Conservation (phyloP, 257 asterid genomes). For the Fraxinus cuspidata region DNA sequence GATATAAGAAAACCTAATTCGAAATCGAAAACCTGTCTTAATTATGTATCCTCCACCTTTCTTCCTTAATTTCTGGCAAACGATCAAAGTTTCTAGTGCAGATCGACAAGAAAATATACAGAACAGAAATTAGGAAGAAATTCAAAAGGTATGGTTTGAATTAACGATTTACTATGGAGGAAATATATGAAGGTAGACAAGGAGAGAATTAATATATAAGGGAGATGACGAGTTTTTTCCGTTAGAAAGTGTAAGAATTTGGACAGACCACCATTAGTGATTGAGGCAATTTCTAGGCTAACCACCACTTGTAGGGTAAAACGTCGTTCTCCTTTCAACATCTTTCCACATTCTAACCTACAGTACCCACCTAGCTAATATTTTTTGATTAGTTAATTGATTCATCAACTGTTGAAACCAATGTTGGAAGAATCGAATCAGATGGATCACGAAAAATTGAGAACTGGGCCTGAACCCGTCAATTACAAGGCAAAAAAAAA, state of each 20-base stretch:
- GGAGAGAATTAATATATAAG: conserved; percentile 14
- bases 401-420: conserved; percentile 12
- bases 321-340: conserved; percentile 60
- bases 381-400: neutral
- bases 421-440: no score
- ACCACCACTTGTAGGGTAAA: conserved; percentile 45
- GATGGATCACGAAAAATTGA: conserved; percentile 26
- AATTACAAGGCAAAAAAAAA: no score
- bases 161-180: neutral
- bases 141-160: neutral
- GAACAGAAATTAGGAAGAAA: neutral
- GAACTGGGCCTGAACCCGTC: neutral
- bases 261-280: conserved; percentile 70
- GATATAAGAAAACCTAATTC: conserved; percentile 16
- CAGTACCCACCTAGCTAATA: conserved; percentile 44
- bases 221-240: conserved; percentile 55
- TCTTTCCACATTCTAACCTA: conserved; percentile 56
- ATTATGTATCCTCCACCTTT: neutral
- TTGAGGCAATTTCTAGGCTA: conserved; percentile 85
- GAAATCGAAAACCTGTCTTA: no score
- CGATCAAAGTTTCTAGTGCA: neutral
- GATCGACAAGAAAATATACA: no score
- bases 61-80: neutral
- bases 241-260: conserved; percentile 68
- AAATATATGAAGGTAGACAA: conserved; percentile 3